phyloP scores from a whole-genome alignment of 805 yeast genomes.

The Schwanniomyces vanrijiae region DNA sequence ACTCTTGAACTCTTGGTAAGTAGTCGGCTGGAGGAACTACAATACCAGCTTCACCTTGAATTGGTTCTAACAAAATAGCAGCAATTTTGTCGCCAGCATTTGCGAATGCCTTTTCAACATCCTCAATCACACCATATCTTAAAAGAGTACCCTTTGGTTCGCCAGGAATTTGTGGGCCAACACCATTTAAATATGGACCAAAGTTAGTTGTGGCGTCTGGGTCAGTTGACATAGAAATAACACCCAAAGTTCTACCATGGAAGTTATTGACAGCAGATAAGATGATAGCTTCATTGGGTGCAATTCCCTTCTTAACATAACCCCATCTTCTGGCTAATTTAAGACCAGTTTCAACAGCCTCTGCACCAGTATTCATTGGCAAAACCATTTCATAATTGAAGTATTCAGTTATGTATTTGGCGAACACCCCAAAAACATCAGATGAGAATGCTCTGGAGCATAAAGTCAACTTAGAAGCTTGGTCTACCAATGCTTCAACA shows the following conservation, averaged over 20 bases:
- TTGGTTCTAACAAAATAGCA: conserved; percentile 90
- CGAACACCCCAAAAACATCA: conserved; percentile 82
- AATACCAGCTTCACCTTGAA: conserved; percentile 98
- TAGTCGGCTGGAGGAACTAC: conserved; percentile 89
- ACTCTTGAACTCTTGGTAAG: conserved; percentile 65
- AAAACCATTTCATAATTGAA: conserved; percentile 89
- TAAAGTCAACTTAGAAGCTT: conserved; percentile 79
- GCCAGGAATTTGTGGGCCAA: conserved; percentile 84
- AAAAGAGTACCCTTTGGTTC: conserved; percentile 56
- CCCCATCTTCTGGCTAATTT: conserved; percentile 98
- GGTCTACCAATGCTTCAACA: conserved; percentile 79
- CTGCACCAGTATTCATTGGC: conserved; percentile 99
- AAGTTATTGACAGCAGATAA: conserved; percentile 87
- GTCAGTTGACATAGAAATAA: conserved; percentile 94
- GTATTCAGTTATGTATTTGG: conserved; percentile 84
- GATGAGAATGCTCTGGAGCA: conserved; percentile 92
- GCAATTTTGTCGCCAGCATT: conserved; percentile 87
- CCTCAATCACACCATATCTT: conserved; percentile 85
- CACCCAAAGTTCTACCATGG: conserved; percentile 95
- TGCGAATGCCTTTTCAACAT: conserved; percentile 77
- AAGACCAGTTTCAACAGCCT: conserved; percentile 94
- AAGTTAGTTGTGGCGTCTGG: conserved; percentile 86
- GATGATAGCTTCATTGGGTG: conserved; percentile 80
- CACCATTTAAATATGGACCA: conserved; percentile 85
- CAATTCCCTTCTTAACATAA: conserved; percentile 80